phyloP scores from a whole-genome alignment of 371 early-diverging fungal species.

The Haplosporangium sp. region DNA sequence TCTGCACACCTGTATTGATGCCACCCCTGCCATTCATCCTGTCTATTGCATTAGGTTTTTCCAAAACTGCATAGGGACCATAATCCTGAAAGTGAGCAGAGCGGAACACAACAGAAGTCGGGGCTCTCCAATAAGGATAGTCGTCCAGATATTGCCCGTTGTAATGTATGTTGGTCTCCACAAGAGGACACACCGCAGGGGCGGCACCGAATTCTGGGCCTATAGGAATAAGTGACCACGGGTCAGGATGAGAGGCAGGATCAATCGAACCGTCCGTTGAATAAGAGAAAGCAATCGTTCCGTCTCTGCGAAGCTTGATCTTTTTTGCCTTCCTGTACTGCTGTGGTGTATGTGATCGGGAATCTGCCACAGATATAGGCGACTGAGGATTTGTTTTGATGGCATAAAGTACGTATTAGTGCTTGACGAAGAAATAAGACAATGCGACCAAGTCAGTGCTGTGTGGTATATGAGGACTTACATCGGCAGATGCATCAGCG shows the following conservation, averaged over 20 bases:
- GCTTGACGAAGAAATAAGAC: neutral
- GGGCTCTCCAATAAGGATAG: conserved; percentile 56
- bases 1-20: conserved; percentile 52
- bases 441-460: neutral
- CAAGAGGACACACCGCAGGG: conserved; percentile 23
- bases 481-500: conserved; percentile 64
- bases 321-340: conserved; percentile 50
- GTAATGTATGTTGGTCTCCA: conserved; percentile 18
- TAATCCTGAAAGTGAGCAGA: conserved; percentile 65
- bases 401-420: neutral
- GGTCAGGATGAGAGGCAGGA: conserved; percentile 50
- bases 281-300: conserved; percentile 49
- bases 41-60: conserved; percentile 8
- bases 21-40: neutral
- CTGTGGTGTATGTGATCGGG: conserved; percentile 44
- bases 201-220: conserved; percentile 36
- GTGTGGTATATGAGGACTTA: conserved; percentile 11
- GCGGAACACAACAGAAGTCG: conserved; percentile 17
- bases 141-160: conserved; percentile 46
- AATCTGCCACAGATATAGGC: conserved; percentile 31
- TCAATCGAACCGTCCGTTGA: conserved; percentile 53
- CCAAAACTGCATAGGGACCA: conserved; percentile 64
- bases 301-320: conserved; percentile 50
- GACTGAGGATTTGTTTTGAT: conserved; percentile 18
- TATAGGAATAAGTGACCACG: conserved; percentile 50